phyloP scores from a whole-genome alignment of 2,329 filamentous ascomycete species.

The Penicillium psychrosexuale region DNA sequence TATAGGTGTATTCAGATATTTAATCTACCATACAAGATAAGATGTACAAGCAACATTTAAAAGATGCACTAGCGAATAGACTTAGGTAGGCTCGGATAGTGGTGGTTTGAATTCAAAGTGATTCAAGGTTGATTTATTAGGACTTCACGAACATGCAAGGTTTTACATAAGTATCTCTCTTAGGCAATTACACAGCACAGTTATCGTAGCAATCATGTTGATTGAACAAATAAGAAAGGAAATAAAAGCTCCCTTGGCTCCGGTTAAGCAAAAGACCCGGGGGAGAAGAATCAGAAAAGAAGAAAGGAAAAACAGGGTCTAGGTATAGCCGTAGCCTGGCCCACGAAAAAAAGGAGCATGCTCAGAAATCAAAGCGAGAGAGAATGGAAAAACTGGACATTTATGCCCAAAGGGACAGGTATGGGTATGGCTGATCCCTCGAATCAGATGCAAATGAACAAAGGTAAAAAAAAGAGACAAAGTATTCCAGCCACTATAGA shows the following conservation, averaged over 20 bases:
- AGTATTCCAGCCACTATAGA: conserved; percentile 8
- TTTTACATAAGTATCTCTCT: neutral
- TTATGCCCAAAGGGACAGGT: conserved; percentile 15
- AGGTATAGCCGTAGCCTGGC: conserved; percentile 26
- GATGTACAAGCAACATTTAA: too few species aligned
- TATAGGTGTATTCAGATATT: too few species aligned
- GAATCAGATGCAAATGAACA: conserved; percentile 29
- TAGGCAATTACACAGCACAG: conserved; percentile 26
- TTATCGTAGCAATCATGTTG: conserved; percentile 35
- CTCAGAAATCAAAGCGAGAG: conserved; percentile 6
- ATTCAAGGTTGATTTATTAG: too few species aligned
- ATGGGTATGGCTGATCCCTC: conserved; percentile 26
- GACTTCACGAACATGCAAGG: too few species aligned
- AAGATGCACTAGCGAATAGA: too few species aligned
- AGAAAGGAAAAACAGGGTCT: conserved; percentile 15
- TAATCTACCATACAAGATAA: too few species aligned
- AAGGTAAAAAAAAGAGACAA: conserved; percentile 8
- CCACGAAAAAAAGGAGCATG: conserved; percentile 12
- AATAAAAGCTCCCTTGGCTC: conserved; percentile 1
- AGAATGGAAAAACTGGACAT: conserved; percentile 19
- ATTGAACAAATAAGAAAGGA: conserved; percentile 19
- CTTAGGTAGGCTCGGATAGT: too few species aligned
- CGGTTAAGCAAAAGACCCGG: neutral
- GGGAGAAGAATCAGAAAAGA: conserved; percentile 12
- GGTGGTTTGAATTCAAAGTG: too few species aligned